Evolutionary conservation across 495 filamentous ascomycete genomes (phyloP).

Genomic region (Usnea hakonensis): DNA sequence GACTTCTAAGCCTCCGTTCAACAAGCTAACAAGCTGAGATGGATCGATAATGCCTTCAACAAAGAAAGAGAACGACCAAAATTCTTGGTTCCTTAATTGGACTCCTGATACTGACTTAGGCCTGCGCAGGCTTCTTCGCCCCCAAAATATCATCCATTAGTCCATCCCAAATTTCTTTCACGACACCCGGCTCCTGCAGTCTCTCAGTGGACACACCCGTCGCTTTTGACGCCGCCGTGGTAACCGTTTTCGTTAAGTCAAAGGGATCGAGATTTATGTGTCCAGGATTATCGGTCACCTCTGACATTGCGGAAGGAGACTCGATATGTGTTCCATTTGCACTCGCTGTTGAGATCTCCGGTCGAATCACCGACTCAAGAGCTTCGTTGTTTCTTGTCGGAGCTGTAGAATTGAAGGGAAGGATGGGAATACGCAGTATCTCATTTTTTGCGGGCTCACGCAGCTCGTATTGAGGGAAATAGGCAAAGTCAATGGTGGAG

Average conservation of each 20-base stretch:
- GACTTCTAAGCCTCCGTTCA: neutral
- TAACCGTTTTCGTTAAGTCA: slow-evolving; percentile 46
- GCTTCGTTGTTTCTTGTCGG: slow-evolving; percentile 16
- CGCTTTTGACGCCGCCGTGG: slow-evolving; percentile 26
- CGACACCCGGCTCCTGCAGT: slow-evolving; percentile 37
- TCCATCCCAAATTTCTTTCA: slow-evolving; percentile 45
- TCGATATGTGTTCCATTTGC: slow-evolving; percentile 46
- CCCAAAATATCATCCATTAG: slow-evolving; percentile 55
- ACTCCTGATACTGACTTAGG: neutral
- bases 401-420: slow-evolving; percentile 39
- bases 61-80: neutral
- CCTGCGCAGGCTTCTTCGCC: slow-evolving; percentile 15
- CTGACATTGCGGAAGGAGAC: slow-evolving; percentile 45
- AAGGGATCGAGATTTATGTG: slow-evolving; percentile 49
- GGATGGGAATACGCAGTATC: slow-evolving; percentile 43
- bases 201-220: slow-evolving; percentile 33
- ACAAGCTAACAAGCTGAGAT: neutral
- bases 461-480: slow-evolving; percentile 47
- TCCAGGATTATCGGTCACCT: slow-evolving; percentile 51
- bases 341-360: slow-evolving; percentile 50
- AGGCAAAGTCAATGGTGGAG: slow-evolving; percentile 57
- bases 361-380: slow-evolving; percentile 41
- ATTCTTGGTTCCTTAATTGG: neutral
- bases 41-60: neutral
- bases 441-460: slow-evolving; percentile 28